phyloP scores from a whole-genome alignment of 2,329 filamentous ascomycete genomes.

The Hymenoscyphus repandus region DNA sequence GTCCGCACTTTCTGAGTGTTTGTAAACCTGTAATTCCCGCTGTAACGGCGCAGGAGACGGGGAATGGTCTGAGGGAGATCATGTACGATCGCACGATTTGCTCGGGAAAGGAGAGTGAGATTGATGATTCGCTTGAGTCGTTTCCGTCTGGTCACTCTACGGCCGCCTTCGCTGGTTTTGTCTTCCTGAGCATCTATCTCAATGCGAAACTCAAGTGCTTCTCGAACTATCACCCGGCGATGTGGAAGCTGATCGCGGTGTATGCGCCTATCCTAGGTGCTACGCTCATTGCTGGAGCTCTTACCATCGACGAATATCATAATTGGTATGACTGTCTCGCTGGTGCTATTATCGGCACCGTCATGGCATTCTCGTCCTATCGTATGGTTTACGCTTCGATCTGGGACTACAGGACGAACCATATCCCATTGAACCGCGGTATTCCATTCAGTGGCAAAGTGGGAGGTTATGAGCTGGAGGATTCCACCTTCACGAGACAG shows the following conservation, averaged over 20 bases:
- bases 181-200: constrained; percentile 67
- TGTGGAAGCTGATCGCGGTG: constrained; percentile 66
- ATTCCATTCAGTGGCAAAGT: constrained; percentile 48
- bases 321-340: constrained; percentile 72
- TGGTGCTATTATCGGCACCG: constrained; percentile 58
- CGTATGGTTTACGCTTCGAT: constrained; percentile 63
- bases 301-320: constrained; percentile 70
- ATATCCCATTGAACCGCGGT: constrained; percentile 58
- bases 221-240: constrained; percentile 63
- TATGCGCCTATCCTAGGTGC: constrained; percentile 65
- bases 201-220: constrained; percentile 77
- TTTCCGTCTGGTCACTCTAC: constrained; percentile 72
- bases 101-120: constrained; percentile 58
- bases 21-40: constrained; percentile 54
- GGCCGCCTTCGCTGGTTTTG: constrained; percentile 66
- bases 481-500: constrained; percentile 52
- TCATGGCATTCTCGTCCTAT: constrained; percentile 61
- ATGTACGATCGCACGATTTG: constrained; percentile 69
- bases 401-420: constrained; percentile 64
- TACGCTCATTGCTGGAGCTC: constrained; percentile 59
- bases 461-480: constrained; percentile 42
- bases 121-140: constrained; percentile 65
- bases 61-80: constrained; percentile 51
- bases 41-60: constrained; percentile 35
- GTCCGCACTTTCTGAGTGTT: constrained; percentile 67